phyloP scores from a whole-genome alignment of 2,329 filamentous ascomycete genomes.

The Scedosporium dehoogii region DNA sequence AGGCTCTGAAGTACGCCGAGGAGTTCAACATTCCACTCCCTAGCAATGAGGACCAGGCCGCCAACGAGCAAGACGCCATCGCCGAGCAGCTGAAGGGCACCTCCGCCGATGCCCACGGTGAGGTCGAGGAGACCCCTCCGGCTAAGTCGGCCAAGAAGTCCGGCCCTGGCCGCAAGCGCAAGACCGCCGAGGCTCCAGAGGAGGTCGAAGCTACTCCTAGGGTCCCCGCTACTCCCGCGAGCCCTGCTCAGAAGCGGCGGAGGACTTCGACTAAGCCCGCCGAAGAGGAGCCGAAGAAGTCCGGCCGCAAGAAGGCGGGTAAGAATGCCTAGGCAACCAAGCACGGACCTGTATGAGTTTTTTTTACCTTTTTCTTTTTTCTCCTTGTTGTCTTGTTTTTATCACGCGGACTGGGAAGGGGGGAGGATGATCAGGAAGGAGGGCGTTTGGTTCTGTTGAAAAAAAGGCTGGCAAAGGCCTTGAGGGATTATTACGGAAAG shows the following conservation, averaged over 20 bases:
- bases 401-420: not conserved
- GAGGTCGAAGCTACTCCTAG: conserved; percentile 27
- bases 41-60: conserved; percentile 31
- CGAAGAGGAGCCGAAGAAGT: conserved; percentile 51
- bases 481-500: not conserved
- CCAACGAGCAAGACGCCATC: conserved; percentile 46
- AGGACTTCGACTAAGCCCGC: conserved; percentile 43
- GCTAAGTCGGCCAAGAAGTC: conserved; percentile 51
- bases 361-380: not conserved
- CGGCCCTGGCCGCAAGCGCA: conserved; percentile 42
- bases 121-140: conserved; percentile 33
- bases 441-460: not conserved
- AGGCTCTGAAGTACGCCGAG: conserved; percentile 52
- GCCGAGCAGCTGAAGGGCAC: conserved; percentile 45
- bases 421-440: not conserved
- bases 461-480: not conserved
- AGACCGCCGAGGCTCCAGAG: conserved; percentile 27
- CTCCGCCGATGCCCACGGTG: conserved; percentile 26
- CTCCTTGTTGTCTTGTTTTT: not conserved
- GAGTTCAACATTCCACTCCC: conserved; percentile 45
- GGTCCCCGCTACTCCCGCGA: conserved; percentile 32
- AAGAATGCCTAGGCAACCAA: conserved; percentile 17
- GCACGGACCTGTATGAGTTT: not conserved
- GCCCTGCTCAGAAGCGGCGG: conserved; percentile 56
- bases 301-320: conserved; percentile 46